These are phyloP conservation scores for Daedaleopsis sinensis DNA, from an alignment of 768 basidiomycete genomes.

Conservation along the genomic window DNA sequence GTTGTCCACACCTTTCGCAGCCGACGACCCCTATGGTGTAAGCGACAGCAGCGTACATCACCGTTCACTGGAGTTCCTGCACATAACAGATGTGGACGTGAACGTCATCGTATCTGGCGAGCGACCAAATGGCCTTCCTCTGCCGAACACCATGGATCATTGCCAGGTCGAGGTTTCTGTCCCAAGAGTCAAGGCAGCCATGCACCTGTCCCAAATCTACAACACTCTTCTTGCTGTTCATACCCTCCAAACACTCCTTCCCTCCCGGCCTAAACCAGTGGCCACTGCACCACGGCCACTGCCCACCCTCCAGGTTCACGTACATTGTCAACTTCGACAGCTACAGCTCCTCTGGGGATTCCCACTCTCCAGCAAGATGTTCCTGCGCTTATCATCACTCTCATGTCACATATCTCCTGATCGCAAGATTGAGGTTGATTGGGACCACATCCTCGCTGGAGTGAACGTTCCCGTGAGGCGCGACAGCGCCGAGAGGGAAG, in stretches of 20 bases:
- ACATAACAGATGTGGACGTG: constrained; percentile 38
- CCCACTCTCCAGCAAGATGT: constrained; percentile 48
- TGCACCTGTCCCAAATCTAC: constrained; percentile 73
- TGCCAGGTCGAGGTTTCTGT: constrained; percentile 53
- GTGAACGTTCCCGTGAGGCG: constrained; percentile 53
- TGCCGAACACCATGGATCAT: constrained; percentile 36
- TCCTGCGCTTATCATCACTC: constrained; percentile 37
- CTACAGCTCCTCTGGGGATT: constrained; percentile 53
- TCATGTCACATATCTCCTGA: constrained; percentile 24
- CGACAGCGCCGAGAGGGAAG: constrained; percentile 39
- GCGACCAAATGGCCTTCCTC: constrained; percentile 15
- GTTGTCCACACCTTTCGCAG: constrained; percentile 65
- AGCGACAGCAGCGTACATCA: constrained; percentile 34
- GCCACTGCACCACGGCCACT: constrained; percentile 13
- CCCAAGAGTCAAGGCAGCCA: constrained; percentile 51
- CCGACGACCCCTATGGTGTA: constrained; percentile 58
- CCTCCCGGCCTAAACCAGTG: constrained; percentile 22
- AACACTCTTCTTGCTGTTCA: constrained; percentile 64
- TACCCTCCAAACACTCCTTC: constrained; percentile 47
- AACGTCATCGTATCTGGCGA: constrained; percentile 31
- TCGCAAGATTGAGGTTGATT: constrained; percentile 35
- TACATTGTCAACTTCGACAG: constrained; percentile 41
- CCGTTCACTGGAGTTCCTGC: constrained; percentile 47
- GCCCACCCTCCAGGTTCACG: constrained; percentile 18
- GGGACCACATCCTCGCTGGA: constrained; percentile 53